phyloP scores from a whole-genome alignment of 164 flowering plant genomes.

The Platanus orientalis region DNA sequence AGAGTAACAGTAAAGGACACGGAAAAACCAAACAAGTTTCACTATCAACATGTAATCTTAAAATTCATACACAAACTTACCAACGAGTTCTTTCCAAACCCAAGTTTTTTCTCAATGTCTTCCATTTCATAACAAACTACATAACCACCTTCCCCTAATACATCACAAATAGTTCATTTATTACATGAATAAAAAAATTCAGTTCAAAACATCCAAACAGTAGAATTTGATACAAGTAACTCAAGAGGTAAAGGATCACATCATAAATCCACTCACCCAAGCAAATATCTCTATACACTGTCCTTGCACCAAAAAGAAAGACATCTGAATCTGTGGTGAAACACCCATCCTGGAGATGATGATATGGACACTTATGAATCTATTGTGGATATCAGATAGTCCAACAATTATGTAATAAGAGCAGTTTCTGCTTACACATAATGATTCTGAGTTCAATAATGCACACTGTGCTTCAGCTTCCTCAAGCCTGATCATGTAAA shows the following conservation, averaged over 20 bases:
- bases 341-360: constrained; percentile 81
- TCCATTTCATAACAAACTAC: constrained; percentile 91
- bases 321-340: constrained; percentile 91
- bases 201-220: not conserved
- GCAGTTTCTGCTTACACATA: constrained; percentile 66
- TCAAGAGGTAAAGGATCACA: not conserved
- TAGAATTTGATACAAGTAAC: constrained; percentile 1
- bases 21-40: no score
- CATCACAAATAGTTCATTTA: constrained; percentile 10
- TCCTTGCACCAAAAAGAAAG: constrained; percentile 93
- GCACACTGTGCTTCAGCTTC: constrained; percentile 99
- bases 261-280: constrained; percentile 47
- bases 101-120: constrained; percentile 82
- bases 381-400: constrained; percentile 1
- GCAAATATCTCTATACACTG: constrained; percentile 88
- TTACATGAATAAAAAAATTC: not conserved
- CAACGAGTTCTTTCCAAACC: constrained; percentile 89
- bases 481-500: constrained; percentile 53
- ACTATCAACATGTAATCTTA: not conserved
- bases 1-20: no score
- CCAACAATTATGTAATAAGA: not conserved
- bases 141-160: constrained; percentile 87
- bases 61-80: constrained; percentile 31
- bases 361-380: constrained; percentile 1
- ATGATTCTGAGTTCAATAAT: constrained; percentile 60